phyloP scores from a whole-genome alignment of 2,329 filamentous ascomycete species.

The Bipolaris cookei region DNA sequence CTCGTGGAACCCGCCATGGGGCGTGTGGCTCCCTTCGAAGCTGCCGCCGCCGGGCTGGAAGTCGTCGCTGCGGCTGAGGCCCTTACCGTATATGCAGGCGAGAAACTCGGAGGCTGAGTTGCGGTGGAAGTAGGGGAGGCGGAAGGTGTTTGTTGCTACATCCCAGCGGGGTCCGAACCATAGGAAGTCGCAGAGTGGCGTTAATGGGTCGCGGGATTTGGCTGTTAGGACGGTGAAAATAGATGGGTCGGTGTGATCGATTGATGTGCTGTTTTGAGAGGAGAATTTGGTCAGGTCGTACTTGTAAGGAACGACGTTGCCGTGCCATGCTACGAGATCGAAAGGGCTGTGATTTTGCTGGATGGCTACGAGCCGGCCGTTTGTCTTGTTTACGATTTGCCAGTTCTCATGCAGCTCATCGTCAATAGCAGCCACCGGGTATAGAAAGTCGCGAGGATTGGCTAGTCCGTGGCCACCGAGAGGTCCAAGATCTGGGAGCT shows the following conservation, averaged over 20 bases:
- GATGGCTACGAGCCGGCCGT: slow-evolving; percentile 43
- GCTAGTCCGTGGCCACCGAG: slow-evolving; percentile 51
- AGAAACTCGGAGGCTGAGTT: slow-evolving; percentile 49
- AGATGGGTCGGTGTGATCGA: slow-evolving; percentile 50
- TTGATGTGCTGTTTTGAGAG: slow-evolving; percentile 47
- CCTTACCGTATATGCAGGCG: slow-evolving; percentile 47
- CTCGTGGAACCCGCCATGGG: slow-evolving; percentile 52
- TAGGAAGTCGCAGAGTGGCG: slow-evolving; percentile 48
- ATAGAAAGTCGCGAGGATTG: slow-evolving; percentile 50
- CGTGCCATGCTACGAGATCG: slow-evolving; percentile 53
- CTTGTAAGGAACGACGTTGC: slow-evolving; percentile 58
- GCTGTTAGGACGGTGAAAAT: slow-evolving; percentile 50
- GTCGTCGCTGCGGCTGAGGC: slow-evolving; percentile 52
- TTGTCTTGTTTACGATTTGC: slow-evolving; percentile 47
- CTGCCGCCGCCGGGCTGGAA: slow-evolving; percentile 50
- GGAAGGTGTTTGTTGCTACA: slow-evolving; percentile 49
- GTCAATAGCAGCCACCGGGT: slow-evolving; percentile 48
- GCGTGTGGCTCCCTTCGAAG: slow-evolving; percentile 48
- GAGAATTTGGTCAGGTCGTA: slow-evolving; percentile 61
- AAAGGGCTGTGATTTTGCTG: slow-evolving; percentile 52
- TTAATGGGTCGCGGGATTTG: slow-evolving; percentile 46
- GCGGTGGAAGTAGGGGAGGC: slow-evolving; percentile 50
- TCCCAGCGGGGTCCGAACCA: slow-evolving; percentile 51
- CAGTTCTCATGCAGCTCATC: slow-evolving; percentile 45
- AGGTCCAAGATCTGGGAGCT: slow-evolving; percentile 50